Conservation (phyloP, 2,329 filamentous ascomycete genomes). For the Seiridium unicorne region DNA sequence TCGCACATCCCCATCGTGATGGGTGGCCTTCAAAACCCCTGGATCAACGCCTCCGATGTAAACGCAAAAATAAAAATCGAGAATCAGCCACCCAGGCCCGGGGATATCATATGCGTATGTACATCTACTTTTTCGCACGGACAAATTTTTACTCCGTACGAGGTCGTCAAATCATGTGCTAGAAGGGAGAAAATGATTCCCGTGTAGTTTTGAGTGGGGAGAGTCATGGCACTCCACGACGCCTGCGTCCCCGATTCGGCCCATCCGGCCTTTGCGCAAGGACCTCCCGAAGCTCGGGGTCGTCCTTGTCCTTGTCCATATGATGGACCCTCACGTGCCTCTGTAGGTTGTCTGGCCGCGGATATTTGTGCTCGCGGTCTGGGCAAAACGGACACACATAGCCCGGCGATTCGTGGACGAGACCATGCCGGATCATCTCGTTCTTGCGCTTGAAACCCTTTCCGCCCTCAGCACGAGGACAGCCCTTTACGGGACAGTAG, state of each 20-base stretch:
- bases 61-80: not conserved
- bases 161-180: slow-evolving; percentile 1
- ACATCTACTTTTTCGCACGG: not conserved
- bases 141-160: not conserved
- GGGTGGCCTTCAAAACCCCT: not conserved
- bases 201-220: not conserved
- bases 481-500: slow-evolving; percentile 62
- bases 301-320: slow-evolving; percentile 84
- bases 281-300: slow-evolving; percentile 76
- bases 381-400: slow-evolving; percentile 97
- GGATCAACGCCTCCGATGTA: not conserved
- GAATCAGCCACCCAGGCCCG: not conserved
- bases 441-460: slow-evolving; percentile 73
- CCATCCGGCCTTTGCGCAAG: slow-evolving; percentile 84
- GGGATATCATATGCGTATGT: slow-evolving; percentile 8
- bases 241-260: slow-evolving; percentile 74
- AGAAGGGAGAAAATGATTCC: not conserved
- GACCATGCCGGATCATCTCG: slow-evolving; percentile 73
- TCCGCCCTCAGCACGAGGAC: slow-evolving; percentile 61
- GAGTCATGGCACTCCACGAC: slow-evolving; percentile 52
- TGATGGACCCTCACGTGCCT: slow-evolving; percentile 93
- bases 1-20: not conserved
- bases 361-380: slow-evolving; percentile 90
- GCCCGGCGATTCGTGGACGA: slow-evolving; percentile 91
- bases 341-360: slow-evolving; percentile 92